Percentiles rank a stretch among this genome's conserved stretches.
phyloP scores from a whole-genome alignment of 495 filamentous ascomycete species.

The Penicillium pancosmium region DNA sequence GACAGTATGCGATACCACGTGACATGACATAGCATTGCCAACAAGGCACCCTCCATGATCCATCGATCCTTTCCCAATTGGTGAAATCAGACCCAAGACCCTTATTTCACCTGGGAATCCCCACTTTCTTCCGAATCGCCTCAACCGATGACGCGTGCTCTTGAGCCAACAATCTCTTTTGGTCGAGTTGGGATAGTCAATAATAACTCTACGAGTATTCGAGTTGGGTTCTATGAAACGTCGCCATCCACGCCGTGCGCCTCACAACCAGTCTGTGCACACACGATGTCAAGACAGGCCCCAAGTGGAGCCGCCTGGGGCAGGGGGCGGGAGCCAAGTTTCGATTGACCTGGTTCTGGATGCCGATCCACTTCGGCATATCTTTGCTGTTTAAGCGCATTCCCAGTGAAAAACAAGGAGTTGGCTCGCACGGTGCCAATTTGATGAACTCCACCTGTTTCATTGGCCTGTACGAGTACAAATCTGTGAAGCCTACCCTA shows the following conservation, averaged over 20 bases:
- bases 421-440: neutral
- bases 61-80: constrained; percentile 4
- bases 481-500: neutral
- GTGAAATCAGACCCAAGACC: neutral
- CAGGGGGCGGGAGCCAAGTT: constrained; percentile 22
- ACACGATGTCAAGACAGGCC: constrained; percentile 5
- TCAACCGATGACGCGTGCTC: neutral
- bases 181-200: too few species aligned
- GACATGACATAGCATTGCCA: neutral
- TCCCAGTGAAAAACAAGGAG: constrained; percentile 19
- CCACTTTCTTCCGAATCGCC: constrained; percentile 1
- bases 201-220: too few species aligned
- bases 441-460: neutral
- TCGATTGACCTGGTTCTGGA: constrained; percentile 30
- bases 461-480: constrained; percentile 14
- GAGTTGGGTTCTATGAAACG: neutral
- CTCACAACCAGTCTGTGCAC: neutral
- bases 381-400: constrained; percentile 21
- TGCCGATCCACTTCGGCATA: constrained; percentile 25
- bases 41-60: neutral
- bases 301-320: constrained; percentile 21
- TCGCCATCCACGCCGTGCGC: neutral
- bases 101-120: constrained; percentile 1
- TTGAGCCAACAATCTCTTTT: neutral
- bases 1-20: neutral